Percentiles rank a stretch among this genome's conserved stretches.
Conservation (phyloP, 1,284 basidiomycete genomes). For the Ustilago sp. region DNA sequence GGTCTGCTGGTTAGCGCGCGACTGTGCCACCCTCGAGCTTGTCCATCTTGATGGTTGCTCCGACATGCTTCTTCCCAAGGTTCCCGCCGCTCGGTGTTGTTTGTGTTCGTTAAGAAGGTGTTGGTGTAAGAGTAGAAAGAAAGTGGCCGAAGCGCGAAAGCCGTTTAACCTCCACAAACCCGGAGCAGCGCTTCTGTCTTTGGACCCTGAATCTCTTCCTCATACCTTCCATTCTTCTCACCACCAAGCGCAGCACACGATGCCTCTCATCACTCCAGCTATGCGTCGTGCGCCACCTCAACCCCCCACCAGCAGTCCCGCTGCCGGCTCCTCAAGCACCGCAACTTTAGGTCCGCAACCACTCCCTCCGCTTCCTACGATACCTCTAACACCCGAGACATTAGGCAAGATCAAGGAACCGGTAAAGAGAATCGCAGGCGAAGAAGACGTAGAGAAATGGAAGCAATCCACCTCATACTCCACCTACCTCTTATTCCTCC, state of each 20-base stretch:
- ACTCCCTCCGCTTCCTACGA: slow-evolving; percentile 43
- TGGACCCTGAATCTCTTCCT: slow-evolving; percentile 18
- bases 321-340: slow-evolving; percentile 18
- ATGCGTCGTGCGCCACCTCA: slow-evolving; percentile 10
- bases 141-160: slow-evolving; percentile 4
- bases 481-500: slow-evolving; percentile 59
- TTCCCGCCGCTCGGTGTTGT: neutral
- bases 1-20: slow-evolving; percentile 7
- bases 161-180: slow-evolving; percentile 12
- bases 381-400: slow-evolving; percentile 20
- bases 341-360: slow-evolving; percentile 32
- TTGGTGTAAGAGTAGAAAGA: neutral
- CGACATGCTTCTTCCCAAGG: slow-evolving; percentile 1
- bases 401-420: slow-evolving; percentile 37
- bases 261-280: slow-evolving; percentile 41
- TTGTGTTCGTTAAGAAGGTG: neutral
- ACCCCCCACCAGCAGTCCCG: neutral
- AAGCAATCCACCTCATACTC: slow-evolving; percentile 57
- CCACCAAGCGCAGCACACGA: neutral
- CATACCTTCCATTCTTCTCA: slow-evolving; percentile 1
- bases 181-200: neutral
- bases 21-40: slow-evolving; percentile 19
- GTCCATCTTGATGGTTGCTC: slow-evolving; percentile 27
- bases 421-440: slow-evolving; percentile 63
- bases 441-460: slow-evolving; percentile 67